Percentiles rank a stretch among this genome's conserved stretches.
Evolutionary conservation across 805 yeast genomes (phyloP).

Genomic region (Lipomyces anomalus): DNA sequence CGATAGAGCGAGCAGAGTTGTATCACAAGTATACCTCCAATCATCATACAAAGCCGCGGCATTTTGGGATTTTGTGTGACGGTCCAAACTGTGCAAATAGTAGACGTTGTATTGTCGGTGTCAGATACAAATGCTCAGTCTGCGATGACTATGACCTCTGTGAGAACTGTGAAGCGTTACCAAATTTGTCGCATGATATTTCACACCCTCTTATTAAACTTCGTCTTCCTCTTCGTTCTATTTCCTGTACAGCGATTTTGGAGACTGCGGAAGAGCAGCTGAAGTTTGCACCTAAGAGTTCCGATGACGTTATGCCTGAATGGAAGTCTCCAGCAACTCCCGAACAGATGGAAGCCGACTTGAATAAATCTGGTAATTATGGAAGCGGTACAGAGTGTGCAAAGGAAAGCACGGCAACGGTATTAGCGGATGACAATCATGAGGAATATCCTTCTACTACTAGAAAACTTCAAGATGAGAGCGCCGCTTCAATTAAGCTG

Average conservation of each 20-base stretch:
- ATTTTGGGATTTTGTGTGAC: conserved; percentile 27
- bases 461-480: too few species aligned
- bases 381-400: too few species aligned
- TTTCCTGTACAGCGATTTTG: neutral
- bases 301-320: too few species aligned
- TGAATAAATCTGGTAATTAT: neutral
- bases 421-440: neutral
- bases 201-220: conserved; percentile 28
- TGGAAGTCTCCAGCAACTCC: too few species aligned
- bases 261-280: neutral
- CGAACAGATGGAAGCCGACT: too few species aligned
- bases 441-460: too few species aligned
- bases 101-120: conserved; percentile 33
- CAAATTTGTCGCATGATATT: conserved; percentile 16
- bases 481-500: neutral
- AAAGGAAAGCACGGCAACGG: too few species aligned
- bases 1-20: too few species aligned
- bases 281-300: too few species aligned
- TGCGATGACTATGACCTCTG: conserved; percentile 50
- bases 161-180: conserved; percentile 32
- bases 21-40: too few species aligned
- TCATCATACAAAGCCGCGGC: too few species aligned
- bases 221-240: conserved; percentile 29
- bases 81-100: conserved; percentile 28
- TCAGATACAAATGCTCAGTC: conserved; percentile 43